Conservation (phyloP, 1,284 basidiomycete species). For the Ustilago cynodontis region DNA sequence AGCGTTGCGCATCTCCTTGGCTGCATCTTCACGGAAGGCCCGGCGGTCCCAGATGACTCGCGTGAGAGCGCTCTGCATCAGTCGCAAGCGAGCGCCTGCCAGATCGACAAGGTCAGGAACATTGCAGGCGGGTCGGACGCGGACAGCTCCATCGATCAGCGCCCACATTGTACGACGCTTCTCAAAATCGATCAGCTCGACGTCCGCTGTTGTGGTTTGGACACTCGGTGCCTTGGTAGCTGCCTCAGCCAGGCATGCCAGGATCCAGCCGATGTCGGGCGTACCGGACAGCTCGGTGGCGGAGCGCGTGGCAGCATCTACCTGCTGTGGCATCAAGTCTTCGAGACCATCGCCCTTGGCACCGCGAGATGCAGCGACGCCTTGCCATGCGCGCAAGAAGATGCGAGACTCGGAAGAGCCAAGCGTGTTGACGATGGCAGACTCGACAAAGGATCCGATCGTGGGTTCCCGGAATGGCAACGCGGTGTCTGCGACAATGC, state of each 20-base stretch:
- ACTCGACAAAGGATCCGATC: slow-evolving; percentile 65
- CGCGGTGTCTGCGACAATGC: slow-evolving; percentile 13
- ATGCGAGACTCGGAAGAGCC: slow-evolving; percentile 59
- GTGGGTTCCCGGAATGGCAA: slow-evolving; percentile 59
- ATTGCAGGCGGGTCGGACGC: slow-evolving; percentile 42
- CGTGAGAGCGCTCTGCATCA: slow-evolving; percentile 57
- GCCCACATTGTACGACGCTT: slow-evolving; percentile 61
- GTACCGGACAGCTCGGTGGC: slow-evolving; percentile 41
- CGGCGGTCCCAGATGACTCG: slow-evolving; percentile 61
- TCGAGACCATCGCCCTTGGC: slow-evolving; percentile 49
- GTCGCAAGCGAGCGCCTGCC: slow-evolving; percentile 55
- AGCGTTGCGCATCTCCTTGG: slow-evolving; percentile 53
- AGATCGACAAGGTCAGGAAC: slow-evolving; percentile 49
- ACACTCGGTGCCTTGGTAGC: slow-evolving; percentile 41
- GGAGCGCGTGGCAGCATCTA: slow-evolving; percentile 20
- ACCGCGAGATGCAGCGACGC: slow-evolving; percentile 47
- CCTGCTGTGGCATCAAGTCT: slow-evolving; percentile 49
- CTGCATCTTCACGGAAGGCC: slow-evolving; percentile 61
- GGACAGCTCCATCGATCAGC: slow-evolving; percentile 57
- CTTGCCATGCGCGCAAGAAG: slow-evolving; percentile 65
- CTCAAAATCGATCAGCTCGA: slow-evolving; percentile 62
- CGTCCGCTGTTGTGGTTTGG: slow-evolving; percentile 26
- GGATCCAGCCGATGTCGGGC: slow-evolving; percentile 66
- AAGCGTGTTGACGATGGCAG: slow-evolving; percentile 60
- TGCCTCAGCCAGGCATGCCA: slow-evolving; percentile 60